Conservation (phyloP, 1,284 basidiomycete genomes). For the Thecaphora thlaspeos region DNA sequence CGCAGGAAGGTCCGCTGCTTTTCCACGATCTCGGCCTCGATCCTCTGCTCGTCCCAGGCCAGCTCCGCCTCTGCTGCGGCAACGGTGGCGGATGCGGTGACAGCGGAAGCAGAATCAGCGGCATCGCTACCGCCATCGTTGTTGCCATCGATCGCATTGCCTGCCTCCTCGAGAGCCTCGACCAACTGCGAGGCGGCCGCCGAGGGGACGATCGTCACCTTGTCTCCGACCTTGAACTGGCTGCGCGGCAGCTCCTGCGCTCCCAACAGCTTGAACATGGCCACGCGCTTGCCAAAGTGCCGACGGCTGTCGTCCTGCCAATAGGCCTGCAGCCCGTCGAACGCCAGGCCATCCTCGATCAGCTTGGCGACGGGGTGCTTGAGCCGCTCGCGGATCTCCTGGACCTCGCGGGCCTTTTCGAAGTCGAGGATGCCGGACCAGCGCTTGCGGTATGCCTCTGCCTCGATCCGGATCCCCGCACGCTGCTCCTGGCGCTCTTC, state of each 20-base stretch:
- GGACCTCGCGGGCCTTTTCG: slow-evolving; percentile 38
- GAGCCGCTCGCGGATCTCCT: slow-evolving; percentile 33
- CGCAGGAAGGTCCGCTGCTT: slow-evolving; percentile 32
- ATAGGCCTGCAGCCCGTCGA: slow-evolving; percentile 48
- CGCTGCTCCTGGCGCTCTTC: background rate
- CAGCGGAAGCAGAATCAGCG: background rate
- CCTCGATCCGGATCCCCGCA: slow-evolving; percentile 9
- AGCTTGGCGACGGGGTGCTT: slow-evolving; percentile 36
- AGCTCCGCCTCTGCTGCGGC: slow-evolving; percentile 1
- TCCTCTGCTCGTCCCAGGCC: slow-evolving; percentile 11
- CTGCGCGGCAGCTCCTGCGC: slow-evolving; percentile 34
- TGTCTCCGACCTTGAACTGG: slow-evolving; percentile 35
- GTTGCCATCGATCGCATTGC: no score
- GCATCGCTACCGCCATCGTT: no score
- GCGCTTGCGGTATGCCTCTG: slow-evolving; percentile 25
- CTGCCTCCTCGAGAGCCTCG: background rate
- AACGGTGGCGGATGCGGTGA: slow-evolving; percentile 1
- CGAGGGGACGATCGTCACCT: slow-evolving; percentile 41
- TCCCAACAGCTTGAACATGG: slow-evolving; percentile 47
- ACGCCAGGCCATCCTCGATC: slow-evolving; percentile 34
- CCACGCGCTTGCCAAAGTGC: slow-evolving; percentile 43
- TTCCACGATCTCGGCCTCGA: slow-evolving; percentile 46
- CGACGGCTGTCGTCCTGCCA: slow-evolving; percentile 42
- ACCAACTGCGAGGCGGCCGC: slow-evolving; percentile 3
- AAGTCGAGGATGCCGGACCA: slow-evolving; percentile 36